Conservation (phyloP, 177 flowering plant species). For the Vitis hybrid region DNA sequence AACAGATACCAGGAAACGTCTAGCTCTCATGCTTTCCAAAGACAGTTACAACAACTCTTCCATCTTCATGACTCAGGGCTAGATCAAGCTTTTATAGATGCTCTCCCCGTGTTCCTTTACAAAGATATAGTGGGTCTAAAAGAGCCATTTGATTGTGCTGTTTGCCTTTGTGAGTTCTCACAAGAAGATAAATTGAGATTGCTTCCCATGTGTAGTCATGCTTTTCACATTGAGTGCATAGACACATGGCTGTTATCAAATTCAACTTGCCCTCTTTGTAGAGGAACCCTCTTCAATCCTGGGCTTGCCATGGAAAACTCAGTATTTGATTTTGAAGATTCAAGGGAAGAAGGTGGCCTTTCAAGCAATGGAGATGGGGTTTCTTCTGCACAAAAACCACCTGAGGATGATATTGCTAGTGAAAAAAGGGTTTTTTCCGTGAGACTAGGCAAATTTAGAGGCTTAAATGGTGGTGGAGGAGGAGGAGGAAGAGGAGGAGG, state of each 20-base stretch:
- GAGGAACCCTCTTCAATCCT: slow-evolving; percentile 36
- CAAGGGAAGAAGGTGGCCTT: slow-evolving; percentile 29
- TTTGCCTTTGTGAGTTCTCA: slow-evolving; percentile 48
- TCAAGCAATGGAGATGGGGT: slow-evolving; percentile 19
- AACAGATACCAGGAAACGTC: slow-evolving; percentile 29
- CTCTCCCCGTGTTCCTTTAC: slow-evolving; percentile 46
- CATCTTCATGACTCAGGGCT: slow-evolving; percentile 55
- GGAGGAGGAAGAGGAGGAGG: neutral
- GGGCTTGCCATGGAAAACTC: slow-evolving; percentile 37
- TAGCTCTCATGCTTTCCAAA: slow-evolving; percentile 33
- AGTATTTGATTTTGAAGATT: slow-evolving; percentile 27
- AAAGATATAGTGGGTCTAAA: slow-evolving; percentile 39
- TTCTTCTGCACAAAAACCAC: slow-evolving; percentile 22
- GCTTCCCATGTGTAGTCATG: slow-evolving; percentile 52
- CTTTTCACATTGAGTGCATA: slow-evolving; percentile 50
- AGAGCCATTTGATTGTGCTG: slow-evolving; percentile 57
- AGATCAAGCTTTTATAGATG: slow-evolving; percentile 50
- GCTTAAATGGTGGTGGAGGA: slow-evolving; percentile 23
- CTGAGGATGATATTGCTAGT: slow-evolving; percentile 24
- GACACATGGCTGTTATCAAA: slow-evolving; percentile 55
- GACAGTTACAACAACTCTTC: slow-evolving; percentile 50
- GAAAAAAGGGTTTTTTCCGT: slow-evolving; percentile 52
- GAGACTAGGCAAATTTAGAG: slow-evolving; percentile 58
- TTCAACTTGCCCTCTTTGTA: slow-evolving; percentile 55
- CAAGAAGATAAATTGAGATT: slow-evolving; percentile 41